Evolutionary conservation across 768 basidiomycete species (phyloP).

Genomic region (Lentinula guzmanii): DNA sequence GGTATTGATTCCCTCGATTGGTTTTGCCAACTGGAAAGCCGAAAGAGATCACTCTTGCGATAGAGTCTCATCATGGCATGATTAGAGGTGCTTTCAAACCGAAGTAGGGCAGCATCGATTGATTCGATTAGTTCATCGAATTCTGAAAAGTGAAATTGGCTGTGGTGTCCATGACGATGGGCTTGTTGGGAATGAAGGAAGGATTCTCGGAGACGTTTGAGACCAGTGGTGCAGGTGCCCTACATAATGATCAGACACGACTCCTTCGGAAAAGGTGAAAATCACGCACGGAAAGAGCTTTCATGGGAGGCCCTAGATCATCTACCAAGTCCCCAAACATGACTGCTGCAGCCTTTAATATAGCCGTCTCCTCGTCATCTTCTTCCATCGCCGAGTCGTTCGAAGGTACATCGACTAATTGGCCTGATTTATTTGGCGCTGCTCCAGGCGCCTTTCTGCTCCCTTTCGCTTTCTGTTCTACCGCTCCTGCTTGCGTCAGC

Average conservation of each 20-base stretch:
- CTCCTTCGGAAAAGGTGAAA: neutral
- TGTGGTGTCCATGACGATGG: conserved; percentile 19
- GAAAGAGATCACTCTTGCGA: conserved; percentile 34
- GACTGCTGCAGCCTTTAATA: conserved; percentile 56
- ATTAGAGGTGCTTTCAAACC: conserved; percentile 81
- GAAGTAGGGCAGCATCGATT: conserved; percentile 62
- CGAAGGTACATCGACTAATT: neutral
- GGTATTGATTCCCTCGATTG: neutral
- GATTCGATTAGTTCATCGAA: conserved; percentile 58
- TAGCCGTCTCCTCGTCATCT: conserved; percentile 31
- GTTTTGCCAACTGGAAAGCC: conserved; percentile 11
- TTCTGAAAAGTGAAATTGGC: conserved; percentile 43
- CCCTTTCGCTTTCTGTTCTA: conserved; percentile 16
- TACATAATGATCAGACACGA: conserved; percentile 19
- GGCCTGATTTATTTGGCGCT: conserved; percentile 2
- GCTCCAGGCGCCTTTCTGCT: conserved; percentile 7
- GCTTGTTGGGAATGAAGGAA: conserved; percentile 41
- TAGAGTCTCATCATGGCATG: conserved; percentile 78
- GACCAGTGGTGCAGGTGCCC: conserved; percentile 54
- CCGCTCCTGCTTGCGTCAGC: conserved; percentile 53
- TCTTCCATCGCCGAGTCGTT: conserved; percentile 15
- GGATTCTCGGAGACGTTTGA: conserved; percentile 59
- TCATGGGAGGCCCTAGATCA: conserved; percentile 73
- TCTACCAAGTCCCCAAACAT: conserved; percentile 79
- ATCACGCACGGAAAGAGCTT: conserved; percentile 61